phyloP scores from a whole-genome alignment of 345 rosid genomes.

The Pistacia atlantica region DNA sequence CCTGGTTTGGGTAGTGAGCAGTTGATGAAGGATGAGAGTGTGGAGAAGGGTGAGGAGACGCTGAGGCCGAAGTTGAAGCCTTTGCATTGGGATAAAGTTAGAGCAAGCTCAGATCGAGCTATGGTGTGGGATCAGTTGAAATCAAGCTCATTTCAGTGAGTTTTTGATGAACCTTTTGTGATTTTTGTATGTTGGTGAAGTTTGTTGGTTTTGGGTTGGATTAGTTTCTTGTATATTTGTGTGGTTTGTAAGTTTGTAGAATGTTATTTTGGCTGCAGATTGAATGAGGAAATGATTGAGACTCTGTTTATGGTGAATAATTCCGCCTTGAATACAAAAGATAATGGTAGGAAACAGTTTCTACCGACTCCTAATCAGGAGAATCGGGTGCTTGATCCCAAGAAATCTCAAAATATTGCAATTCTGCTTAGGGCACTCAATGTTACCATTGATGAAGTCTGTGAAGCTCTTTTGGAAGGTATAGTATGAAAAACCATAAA shows the following conservation, averaged over 20 bases:
- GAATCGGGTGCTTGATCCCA: conserved; percentile 80
- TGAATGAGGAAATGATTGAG: conserved; percentile 98
- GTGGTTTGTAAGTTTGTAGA: conserved; percentile 14
- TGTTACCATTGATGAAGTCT: conserved; percentile 89
- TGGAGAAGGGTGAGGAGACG: conserved; percentile 51
- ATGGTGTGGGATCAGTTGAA: conserved; percentile 98
- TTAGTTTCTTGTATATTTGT: neutral
- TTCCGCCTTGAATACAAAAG: conserved; percentile 49
- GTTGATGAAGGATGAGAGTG: conserved; percentile 19
- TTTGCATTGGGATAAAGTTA: conserved; percentile 98
- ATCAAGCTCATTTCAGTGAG: conserved; percentile 95
- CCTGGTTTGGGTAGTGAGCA: conserved; percentile 21
- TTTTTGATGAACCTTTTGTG: neutral
- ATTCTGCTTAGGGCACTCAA: conserved; percentile 92
- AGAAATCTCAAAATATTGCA: conserved; percentile 90
- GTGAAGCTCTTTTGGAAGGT: conserved; percentile 75
- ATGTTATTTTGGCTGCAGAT: conserved; percentile 47
- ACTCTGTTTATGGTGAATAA: conserved; percentile 71
- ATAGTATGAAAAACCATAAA: conserved; percentile 1
- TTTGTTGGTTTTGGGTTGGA: neutral
- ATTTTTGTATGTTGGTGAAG: neutral
- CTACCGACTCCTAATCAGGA: conserved; percentile 47
- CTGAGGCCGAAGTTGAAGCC: conserved; percentile 80
- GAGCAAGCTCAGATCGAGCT: conserved; percentile 84
- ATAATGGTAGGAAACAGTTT: conserved; percentile 34